Conservation (phyloP, 2,329 filamentous ascomycete genomes). For the Fusarium xylarioides region DNA sequence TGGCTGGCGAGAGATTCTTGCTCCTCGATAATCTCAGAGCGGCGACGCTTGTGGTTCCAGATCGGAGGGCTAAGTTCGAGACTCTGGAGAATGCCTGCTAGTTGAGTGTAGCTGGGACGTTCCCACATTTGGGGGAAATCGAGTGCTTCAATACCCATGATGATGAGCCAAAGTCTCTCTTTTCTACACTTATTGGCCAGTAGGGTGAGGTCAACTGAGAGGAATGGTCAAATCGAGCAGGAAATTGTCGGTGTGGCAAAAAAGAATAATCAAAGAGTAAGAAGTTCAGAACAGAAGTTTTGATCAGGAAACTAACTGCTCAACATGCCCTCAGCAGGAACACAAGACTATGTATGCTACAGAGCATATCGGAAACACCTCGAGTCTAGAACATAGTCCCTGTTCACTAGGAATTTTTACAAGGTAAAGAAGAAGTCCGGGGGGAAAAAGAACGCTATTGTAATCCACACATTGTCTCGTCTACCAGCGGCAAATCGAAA, state of each 20-base stretch:
- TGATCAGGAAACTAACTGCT: neutral
- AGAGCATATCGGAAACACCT: constrained; percentile 25
- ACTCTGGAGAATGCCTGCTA: constrained; percentile 72
- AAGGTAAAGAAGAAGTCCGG: constrained; percentile 18
- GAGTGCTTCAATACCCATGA: constrained; percentile 48
- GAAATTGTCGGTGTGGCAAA: constrained; percentile 21
- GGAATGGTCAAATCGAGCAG: neutral
- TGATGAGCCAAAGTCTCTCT: neutral
- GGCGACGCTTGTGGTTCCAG: constrained; percentile 65
- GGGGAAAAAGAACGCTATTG: constrained; percentile 2
- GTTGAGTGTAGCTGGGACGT: constrained; percentile 70
- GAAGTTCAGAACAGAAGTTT: neutral
- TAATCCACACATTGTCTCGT: constrained; percentile 18
- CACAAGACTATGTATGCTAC: constrained; percentile 10
- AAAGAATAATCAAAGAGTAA: neutral
- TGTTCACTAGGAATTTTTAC: constrained; percentile 1
- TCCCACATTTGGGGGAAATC: constrained; percentile 87
- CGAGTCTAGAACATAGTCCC: constrained; percentile 20
- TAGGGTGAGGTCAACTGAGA: neutral
- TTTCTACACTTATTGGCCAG: neutral
- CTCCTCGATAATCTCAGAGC: constrained; percentile 53
- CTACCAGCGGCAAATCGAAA: constrained; percentile 6
- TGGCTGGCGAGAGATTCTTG: constrained; percentile 53
- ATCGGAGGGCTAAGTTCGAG: constrained; percentile 74
- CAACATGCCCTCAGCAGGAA: constrained; percentile 15